These are phyloP conservation scores for Penicillium frequentans DNA, from an alignment of 2,329 filamentous ascomycete genomes.

Conservation along the genomic window DNA sequence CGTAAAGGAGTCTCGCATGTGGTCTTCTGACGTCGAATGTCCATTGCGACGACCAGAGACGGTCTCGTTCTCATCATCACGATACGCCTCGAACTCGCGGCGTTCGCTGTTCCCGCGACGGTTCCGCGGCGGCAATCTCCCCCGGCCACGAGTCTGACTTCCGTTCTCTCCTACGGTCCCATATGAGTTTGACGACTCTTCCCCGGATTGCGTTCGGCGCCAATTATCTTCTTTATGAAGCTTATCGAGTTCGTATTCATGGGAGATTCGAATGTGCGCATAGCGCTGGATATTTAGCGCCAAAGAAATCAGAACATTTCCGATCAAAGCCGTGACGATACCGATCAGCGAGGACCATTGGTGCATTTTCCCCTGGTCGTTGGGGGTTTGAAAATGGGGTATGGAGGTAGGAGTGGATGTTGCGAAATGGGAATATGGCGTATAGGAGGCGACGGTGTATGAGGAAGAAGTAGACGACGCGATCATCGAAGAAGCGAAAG, in stretches of 20 bases:
- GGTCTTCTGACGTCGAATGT: slow-evolving; percentile 38
- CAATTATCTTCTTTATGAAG: slow-evolving; percentile 56
- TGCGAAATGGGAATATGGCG: slow-evolving; percentile 12
- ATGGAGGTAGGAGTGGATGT: slow-evolving; percentile 15
- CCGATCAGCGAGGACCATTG: slow-evolving; percentile 91
- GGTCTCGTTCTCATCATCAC: slow-evolving; percentile 32
- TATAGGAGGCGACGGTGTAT: slow-evolving; percentile 13
- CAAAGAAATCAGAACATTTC: slow-evolving; percentile 91
- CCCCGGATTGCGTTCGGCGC: slow-evolving; percentile 41
- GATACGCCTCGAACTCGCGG: slow-evolving; percentile 21
- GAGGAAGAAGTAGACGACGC: slow-evolving; percentile 22
- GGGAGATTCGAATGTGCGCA: slow-evolving; percentile 81
- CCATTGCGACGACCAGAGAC: slow-evolving; percentile 17
- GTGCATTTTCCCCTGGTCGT: slow-evolving; percentile 22
- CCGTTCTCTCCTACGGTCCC: slow-evolving; percentile 39
- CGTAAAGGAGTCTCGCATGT: slow-evolving; percentile 32
- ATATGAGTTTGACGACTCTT: slow-evolving; percentile 36
- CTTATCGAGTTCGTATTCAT: slow-evolving; percentile 63
- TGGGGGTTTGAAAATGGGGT: slow-evolving; percentile 21
- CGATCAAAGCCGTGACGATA: slow-evolving; percentile 86
- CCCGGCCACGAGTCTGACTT: slow-evolving; percentile 9
- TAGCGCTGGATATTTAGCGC: slow-evolving; percentile 96
- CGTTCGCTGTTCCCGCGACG: slow-evolving; percentile 15
- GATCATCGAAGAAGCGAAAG: slow-evolving; percentile 23
- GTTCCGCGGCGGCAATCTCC: slow-evolving; percentile 10